Conservation (phyloP, 176 grass and related monocot genomes). For the Guadua angustifolia region DNA sequence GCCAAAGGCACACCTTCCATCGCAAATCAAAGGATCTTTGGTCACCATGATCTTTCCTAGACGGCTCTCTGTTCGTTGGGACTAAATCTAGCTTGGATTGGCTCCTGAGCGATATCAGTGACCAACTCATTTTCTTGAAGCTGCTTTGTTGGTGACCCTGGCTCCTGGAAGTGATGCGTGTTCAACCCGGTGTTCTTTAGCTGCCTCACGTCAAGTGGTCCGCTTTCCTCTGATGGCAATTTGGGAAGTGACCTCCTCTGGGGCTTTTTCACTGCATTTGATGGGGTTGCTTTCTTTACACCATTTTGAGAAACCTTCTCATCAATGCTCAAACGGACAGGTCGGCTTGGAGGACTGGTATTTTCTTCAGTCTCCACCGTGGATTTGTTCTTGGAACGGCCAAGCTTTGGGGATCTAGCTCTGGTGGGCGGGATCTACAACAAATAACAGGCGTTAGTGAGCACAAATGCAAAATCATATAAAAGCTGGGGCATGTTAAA, state of each 20-base stretch:
- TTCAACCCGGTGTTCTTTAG: slow-evolving; percentile 19
- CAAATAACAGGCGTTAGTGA: not conserved
- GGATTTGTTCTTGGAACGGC: slow-evolving; percentile 59
- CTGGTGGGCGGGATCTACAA: slow-evolving; percentile 60
- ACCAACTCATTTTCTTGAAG: slow-evolving; percentile 27
- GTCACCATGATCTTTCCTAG: slow-evolving; percentile 8
- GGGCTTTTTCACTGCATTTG: slow-evolving; percentile 48
- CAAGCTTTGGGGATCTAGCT: slow-evolving; percentile 71
- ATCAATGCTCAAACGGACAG: slow-evolving; percentile 46
- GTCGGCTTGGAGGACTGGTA: slow-evolving; percentile 4
- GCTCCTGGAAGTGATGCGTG: slow-evolving; percentile 21
- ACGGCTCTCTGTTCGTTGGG: slow-evolving; percentile 10
- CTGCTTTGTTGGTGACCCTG: slow-evolving; percentile 14
- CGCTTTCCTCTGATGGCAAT: slow-evolving; percentile 57
- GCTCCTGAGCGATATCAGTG: not conserved
- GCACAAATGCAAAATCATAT: not conserved
- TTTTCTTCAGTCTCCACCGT: slow-evolving; percentile 46
- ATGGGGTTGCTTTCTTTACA: slow-evolving; percentile 35
- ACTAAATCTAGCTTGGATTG: slow-evolving; percentile 22
- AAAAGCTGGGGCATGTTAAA: not conserved
- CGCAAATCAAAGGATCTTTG: slow-evolving; percentile 39
- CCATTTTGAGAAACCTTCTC: slow-evolving; percentile 55
- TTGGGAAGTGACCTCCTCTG: slow-evolving; percentile 64
- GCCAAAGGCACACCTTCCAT: slow-evolving; percentile 35
- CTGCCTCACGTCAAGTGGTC: slow-evolving; percentile 31